phyloP scores from a whole-genome alignment of 495 filamentous ascomycete genomes.

The Aspergillus saccharolyticus region DNA sequence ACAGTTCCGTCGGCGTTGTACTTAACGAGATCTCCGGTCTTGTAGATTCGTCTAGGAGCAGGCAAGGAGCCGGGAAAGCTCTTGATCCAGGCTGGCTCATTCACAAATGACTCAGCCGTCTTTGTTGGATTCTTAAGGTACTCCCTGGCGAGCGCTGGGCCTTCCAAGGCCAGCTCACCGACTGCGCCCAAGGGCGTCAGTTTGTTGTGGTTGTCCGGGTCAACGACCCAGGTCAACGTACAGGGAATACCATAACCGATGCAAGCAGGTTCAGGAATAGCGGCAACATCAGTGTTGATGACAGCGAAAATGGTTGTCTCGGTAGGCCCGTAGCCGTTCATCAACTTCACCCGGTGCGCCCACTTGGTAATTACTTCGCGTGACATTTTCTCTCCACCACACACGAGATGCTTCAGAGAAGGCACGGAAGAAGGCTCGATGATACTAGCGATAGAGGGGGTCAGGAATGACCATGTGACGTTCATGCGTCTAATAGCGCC shows the following conservation, averaged over 20 bases:
- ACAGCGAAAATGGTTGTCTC: conserved; percentile 44
- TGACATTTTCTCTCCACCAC: conserved; percentile 46
- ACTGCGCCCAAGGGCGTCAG: conserved; percentile 49
- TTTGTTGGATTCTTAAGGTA: conserved; percentile 51
- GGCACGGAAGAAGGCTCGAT: conserved; percentile 44
- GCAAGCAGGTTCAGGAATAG: conserved; percentile 33
- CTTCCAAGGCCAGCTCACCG: conserved; percentile 51
- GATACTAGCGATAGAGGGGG: conserved; percentile 48
- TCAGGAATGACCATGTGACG: conserved; percentile 49
- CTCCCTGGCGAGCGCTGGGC: conserved; percentile 44
- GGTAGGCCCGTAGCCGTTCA: conserved; percentile 58
- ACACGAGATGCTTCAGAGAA: conserved; percentile 37
- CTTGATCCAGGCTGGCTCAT: conserved; percentile 32
- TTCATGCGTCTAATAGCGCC: conserved; percentile 44
- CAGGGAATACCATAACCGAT: conserved; percentile 46
- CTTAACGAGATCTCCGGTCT: conserved; percentile 48
- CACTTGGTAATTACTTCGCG: conserved; percentile 50
- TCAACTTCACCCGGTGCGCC: conserved; percentile 42
- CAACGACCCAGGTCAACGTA: conserved; percentile 52
- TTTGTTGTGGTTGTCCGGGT: conserved; percentile 42
- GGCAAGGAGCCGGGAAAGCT: conserved; percentile 19
- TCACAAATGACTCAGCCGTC: conserved; percentile 45
- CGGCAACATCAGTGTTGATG: conserved; percentile 29
- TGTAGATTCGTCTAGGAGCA: conserved; percentile 36
- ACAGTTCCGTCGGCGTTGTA: conserved; percentile 52